Conservation (phyloP, 345 rosid genomes). For the Citrus mangshanensis region DNA sequence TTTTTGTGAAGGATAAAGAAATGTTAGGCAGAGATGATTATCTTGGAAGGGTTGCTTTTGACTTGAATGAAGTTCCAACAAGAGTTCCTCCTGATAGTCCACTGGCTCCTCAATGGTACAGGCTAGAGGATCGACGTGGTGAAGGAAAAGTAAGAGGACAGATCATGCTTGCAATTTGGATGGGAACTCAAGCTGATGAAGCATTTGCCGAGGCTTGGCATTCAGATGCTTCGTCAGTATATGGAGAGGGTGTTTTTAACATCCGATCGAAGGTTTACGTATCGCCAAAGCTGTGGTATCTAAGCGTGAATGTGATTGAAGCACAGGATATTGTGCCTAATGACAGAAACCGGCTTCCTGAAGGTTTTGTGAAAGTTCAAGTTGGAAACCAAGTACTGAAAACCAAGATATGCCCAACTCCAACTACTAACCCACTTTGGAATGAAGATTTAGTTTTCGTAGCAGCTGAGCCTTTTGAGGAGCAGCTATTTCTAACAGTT, state of each 20-base stretch:
- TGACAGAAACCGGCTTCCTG: constrained; percentile 62
- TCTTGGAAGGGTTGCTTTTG: constrained; percentile 67
- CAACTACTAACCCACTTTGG: constrained; percentile 62
- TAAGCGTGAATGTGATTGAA: constrained; percentile 79
- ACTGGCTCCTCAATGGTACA: constrained; percentile 89
- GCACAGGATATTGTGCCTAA: constrained; percentile 78
- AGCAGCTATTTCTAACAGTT: constrained; percentile 57
- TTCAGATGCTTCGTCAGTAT: constrained; percentile 61
- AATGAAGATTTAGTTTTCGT: constrained; percentile 89
- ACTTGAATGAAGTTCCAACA: constrained; percentile 78
- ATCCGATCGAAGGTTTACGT: constrained; percentile 75
- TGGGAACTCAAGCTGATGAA: constrained; percentile 96
- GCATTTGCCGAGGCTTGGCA: constrained; percentile 89
- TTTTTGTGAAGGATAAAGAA: constrained; percentile 69
- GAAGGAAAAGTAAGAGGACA: constrained; percentile 73
- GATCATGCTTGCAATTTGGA: constrained; percentile 90
- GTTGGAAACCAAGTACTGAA: constrained; percentile 77
- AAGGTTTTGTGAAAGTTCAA: constrained; percentile 66
- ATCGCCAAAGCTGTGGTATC: constrained; percentile 87
- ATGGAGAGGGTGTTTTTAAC: constrained; percentile 63
- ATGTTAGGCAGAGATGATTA: constrained; percentile 73
- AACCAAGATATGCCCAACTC: constrained; percentile 47
- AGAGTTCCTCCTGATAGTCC: constrained; percentile 98
- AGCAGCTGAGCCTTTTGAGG: constrained; percentile 93
- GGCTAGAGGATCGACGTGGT: constrained; percentile 69